These are phyloP conservation scores for Porphyrellus cyaneotinctus DNA, from an alignment of 768 basidiomycete genomes.

Conservation along the genomic window DNA sequence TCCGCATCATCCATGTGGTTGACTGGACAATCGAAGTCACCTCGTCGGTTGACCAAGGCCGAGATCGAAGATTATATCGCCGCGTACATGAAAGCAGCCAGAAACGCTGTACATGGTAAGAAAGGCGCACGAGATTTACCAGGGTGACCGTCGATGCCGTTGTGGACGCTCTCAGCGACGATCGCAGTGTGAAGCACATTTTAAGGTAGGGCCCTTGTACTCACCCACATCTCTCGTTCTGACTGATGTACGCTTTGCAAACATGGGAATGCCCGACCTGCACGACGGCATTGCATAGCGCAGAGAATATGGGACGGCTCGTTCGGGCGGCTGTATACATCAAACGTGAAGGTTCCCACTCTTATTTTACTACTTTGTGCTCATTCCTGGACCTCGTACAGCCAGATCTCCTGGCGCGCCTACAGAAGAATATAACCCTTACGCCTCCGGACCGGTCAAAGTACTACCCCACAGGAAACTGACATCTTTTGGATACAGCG, in stretches of 20 bases:
- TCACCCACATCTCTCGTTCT: no score
- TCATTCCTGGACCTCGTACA: not conserved
- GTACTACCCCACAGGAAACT: not conserved
- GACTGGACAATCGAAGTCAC: not conserved
- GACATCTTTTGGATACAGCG: not conserved
- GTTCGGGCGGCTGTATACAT: not conserved
- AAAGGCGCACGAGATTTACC: not conserved
- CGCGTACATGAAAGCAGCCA: not conserved
- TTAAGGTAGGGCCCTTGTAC: no score
- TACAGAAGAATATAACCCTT: slow-evolving; percentile 22
- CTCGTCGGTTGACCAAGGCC: not conserved
- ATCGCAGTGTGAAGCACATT: no score
- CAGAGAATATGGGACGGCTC: not conserved
- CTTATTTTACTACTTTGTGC: not conserved
- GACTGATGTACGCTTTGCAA: no score
- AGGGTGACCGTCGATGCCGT: not conserved
- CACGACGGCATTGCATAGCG: not conserved
- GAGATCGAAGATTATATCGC: not conserved
- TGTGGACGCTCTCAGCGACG: not conserved
- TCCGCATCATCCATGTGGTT: not conserved
- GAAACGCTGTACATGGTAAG: not conserved
- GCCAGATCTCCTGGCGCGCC: slow-evolving; percentile 6
- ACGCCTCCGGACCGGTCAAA: not conserved
- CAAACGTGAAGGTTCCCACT: not conserved
- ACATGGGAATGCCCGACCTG: no score